A percentile compares a stretch with the other conserved stretches of the same genome.
These are phyloP conservation scores for Aspergillus amoenus DNA, from an alignment of 2,329 filamentous ascomycete species.

Conservation along the genomic window DNA sequence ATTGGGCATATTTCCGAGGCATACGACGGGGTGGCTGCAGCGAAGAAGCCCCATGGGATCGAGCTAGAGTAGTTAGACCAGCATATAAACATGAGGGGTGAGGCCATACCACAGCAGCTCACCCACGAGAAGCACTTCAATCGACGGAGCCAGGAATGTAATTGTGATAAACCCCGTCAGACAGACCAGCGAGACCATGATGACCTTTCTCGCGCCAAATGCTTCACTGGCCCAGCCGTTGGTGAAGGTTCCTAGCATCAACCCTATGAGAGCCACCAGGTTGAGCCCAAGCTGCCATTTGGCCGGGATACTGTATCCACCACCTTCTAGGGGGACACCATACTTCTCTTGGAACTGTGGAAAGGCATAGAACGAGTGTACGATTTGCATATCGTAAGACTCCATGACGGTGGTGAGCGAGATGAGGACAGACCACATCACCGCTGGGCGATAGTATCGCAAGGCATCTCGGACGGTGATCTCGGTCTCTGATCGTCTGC, in stretches of 20 bases:
- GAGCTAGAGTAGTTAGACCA: background rate
- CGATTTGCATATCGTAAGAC: slow-evolving; percentile 27
- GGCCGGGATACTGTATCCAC: slow-evolving; percentile 27
- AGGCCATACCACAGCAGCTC: slow-evolving; percentile 25
- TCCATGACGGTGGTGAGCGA: slow-evolving; percentile 41
- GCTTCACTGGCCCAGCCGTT: slow-evolving; percentile 29
- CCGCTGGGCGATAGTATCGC: slow-evolving; percentile 33
- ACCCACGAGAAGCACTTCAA: slow-evolving; percentile 43
- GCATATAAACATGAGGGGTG: too few relatives aligned
- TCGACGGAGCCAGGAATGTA: slow-evolving; percentile 48
- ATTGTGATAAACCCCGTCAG: slow-evolving; percentile 46
- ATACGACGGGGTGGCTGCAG: slow-evolving; percentile 42
- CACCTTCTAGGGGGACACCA: slow-evolving; percentile 20
- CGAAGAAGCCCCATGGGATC: background rate
- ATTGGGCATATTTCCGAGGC: slow-evolving; percentile 44
- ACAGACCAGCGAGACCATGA: slow-evolving; percentile 37
- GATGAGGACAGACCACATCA: slow-evolving; percentile 37
- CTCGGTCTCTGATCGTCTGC: slow-evolving; percentile 23
- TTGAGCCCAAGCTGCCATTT: slow-evolving; percentile 34
- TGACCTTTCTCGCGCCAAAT: slow-evolving; percentile 30
- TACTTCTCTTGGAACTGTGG: slow-evolving; percentile 33
- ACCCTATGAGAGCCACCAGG: slow-evolving; percentile 20
- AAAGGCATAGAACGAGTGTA: slow-evolving; percentile 34
- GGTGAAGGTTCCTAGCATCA: slow-evolving; percentile 29
- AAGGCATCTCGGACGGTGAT: slow-evolving; percentile 35